Evolutionary conservation across 2,329 filamentous ascomycete genomes (phyloP).

Genomic region (Trichoderma sp.): DNA sequence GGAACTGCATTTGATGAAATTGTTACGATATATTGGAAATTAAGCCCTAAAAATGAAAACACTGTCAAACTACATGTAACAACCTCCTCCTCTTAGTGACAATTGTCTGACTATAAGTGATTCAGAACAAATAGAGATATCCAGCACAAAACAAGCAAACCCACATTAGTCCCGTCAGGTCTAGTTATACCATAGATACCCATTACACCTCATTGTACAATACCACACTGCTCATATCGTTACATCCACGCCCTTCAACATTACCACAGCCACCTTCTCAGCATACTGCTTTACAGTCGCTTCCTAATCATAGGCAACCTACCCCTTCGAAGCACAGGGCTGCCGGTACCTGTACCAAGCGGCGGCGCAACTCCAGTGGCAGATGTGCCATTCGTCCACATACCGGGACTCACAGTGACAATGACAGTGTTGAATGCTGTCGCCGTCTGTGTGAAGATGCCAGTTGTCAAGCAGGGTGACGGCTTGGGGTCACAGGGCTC

Average conservation of each 20-base stretch:
- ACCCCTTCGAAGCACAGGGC: neutral
- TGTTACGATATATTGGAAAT: neutral
- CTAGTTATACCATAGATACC: slow-evolving; percentile 3
- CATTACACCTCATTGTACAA: neutral
- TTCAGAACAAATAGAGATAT: neutral
- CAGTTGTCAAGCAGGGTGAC: slow-evolving; percentile 25
- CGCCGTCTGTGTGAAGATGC: slow-evolving; percentile 32
- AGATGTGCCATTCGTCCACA: slow-evolving; percentile 2
- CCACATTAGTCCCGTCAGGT: neutral
- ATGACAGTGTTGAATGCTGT: slow-evolving; percentile 40
- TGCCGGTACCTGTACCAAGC: neutral
- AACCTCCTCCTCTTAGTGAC: neutral
- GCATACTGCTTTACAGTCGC: neutral
- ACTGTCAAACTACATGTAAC: neutral
- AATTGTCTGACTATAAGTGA: neutral
- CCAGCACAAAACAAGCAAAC: neutral
- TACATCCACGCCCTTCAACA: neutral
- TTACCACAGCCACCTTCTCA: neutral
- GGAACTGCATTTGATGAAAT: neutral
- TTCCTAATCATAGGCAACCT: neutral
- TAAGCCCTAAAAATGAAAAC: neutral
- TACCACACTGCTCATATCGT: neutral
- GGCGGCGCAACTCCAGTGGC: slow-evolving; percentile 1
- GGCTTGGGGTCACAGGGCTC: slow-evolving; percentile 27
- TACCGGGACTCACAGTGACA: slow-evolving; percentile 28